Base-by-base conservation (phyloP, 805 yeast genomes). In the Metschnikowia proteae region DNA sequence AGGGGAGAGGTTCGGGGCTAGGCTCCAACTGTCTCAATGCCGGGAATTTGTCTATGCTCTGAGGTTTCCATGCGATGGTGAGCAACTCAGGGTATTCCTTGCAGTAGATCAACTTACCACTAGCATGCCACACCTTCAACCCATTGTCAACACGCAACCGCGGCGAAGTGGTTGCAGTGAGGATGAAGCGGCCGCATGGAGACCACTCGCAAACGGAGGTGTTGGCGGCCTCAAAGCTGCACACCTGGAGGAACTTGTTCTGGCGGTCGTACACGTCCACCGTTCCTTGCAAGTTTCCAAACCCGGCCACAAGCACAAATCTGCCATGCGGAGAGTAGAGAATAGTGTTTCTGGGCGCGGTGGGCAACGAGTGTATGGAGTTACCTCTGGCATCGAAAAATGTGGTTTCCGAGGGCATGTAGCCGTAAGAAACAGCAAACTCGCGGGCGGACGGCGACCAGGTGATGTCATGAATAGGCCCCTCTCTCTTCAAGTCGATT, bases 131-230 rank as follows among this genome's bases (percentile, higher is more conserved):
- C 60, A 94, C 76, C 68, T 88, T 88, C 59, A 86, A 83, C 51
- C 97, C 92, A 66, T 94, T 94, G 70, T 95, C 99, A 37, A 94
- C 99, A 62, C 99, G 83, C 59, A 94, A 79, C 60, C 99, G 80
- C 55, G 99, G 99, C 22, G 97, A 83, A 0, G 98, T 94, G 4
- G 98, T 95, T 17, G 99, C 98, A 11, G 98, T 92, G 66, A 94
- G 72, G 49, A 94, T 82, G 63, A 78, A 90, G 61, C 94, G 83
- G 34, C 99, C 98, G 69, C 94, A 96, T 7, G 99, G 99, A 2
- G 95, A 84, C 99, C 99, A 94, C 66, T 88, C 88, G 66, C 97
- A 92, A 39, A 86, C 95, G n/a, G 96, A 85, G 11, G 98, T 90
- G 72, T 94, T 95, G 39, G 96, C 73, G 10, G 98, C 99, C 62